Conservation (phyloP, 1,284 basidiomycete species). For the Mycosarcoma mackinlayi region DNA sequence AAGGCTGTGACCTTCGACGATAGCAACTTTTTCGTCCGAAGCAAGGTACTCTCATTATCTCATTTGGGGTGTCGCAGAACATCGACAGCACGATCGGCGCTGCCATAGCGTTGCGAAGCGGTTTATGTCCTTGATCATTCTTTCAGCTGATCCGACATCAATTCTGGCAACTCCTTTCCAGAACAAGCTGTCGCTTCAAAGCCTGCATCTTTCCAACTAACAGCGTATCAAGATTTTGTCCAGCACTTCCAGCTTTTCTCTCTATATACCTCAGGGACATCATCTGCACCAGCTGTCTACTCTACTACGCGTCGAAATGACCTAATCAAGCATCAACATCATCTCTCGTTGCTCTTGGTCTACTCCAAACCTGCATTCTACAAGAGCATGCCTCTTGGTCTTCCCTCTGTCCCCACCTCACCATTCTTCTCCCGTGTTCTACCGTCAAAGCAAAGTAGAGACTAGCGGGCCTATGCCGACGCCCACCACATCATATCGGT, state of each 20-base stretch:
- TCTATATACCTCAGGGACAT: not conserved
- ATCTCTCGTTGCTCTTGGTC: not conserved
- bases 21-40: no score
- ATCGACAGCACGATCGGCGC: not conserved
- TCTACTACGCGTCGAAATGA: constrained; percentile 2
- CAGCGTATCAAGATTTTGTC: not conserved
- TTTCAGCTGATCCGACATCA: not conserved
- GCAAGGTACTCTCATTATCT: not conserved
- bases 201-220: not conserved
- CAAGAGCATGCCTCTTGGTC: not conserved
- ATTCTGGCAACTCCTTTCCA: not conserved
- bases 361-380: not conserved
- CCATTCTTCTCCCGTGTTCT: not conserved
- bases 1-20: not conserved
- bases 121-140: not conserved
- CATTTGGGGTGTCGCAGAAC: not conserved
- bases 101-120: not conserved
- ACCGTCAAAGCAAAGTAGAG: no score
- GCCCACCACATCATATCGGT: not conserved
- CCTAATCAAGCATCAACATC: constrained; percentile 2
- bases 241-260: not conserved
- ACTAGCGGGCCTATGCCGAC: no score
- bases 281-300: not conserved
- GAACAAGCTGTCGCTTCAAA: not conserved
- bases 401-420: not conserved